Evolutionary conservation across 768 basidiomycete species (phyloP).

Genomic region (Rubroboletus satanas): DNA sequence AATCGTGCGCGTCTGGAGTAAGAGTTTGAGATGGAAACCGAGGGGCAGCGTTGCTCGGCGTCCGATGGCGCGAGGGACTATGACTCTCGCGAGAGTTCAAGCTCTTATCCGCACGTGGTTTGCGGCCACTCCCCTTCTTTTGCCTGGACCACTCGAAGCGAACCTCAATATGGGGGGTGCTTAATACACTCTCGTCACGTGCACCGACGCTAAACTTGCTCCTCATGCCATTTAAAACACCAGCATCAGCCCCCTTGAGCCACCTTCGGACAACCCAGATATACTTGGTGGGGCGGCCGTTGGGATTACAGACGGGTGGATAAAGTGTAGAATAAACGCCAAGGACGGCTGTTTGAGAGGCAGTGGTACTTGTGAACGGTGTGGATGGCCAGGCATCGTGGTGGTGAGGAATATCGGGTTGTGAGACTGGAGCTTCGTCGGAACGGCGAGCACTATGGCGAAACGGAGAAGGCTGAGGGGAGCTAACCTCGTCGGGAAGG

Average conservation of each 20-base stretch:
- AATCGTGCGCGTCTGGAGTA: conserved; percentile 11
- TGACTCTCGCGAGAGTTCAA: conserved; percentile 2
- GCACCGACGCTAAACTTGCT: conserved; percentile 34
- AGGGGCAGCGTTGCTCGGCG: conserved; percentile 1
- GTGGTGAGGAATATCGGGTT: conserved; percentile 3
- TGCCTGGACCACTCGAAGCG: conserved; percentile 73
- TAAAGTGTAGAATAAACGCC: conserved; percentile 67
- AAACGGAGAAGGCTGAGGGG: conserved; percentile 20
- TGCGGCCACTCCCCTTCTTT: conserved; percentile 22
- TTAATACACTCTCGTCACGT: conserved; percentile 20
- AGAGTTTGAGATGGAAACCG: conserved; percentile 9
- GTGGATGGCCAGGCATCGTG: conserved; percentile 14
- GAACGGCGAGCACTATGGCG: conserved; percentile 5
- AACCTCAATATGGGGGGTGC: conserved; percentile 53
- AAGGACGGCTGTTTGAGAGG: conserved; percentile 47
- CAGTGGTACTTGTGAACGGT: conserved; percentile 7
- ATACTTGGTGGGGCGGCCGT: conserved; percentile 47
- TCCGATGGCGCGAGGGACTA: conserved; percentile 15
- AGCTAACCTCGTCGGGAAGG: conserved; percentile 19
- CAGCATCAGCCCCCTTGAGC: conserved; percentile 56
- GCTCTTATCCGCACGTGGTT: conserved; percentile 19
- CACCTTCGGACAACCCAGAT: conserved; percentile 76
- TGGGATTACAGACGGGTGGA: conserved; percentile 40
- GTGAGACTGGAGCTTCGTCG: conserved; percentile 16
- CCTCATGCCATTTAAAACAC: conserved; percentile 44